Evolutionary conservation across 441 rosid species (phyloP).

Genomic region (Geranium incanum): DNA sequence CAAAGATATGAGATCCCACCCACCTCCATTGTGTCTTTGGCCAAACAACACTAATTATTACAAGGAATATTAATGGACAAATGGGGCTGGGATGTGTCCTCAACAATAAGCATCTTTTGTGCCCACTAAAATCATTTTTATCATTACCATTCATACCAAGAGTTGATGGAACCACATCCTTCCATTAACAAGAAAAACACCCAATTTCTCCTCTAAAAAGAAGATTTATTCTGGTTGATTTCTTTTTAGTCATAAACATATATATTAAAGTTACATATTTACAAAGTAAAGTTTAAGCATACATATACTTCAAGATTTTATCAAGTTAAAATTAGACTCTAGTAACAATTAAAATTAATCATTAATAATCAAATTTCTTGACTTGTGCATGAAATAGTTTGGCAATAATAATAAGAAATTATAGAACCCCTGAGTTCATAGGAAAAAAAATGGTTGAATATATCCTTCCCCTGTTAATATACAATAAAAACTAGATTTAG

Average conservation of each 20-base stretch:
- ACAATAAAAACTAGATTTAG: background rate
- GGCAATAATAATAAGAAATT: no score
- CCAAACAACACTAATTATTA: background rate
- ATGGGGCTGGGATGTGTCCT: constrained; percentile 3
- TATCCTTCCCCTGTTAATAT: background rate
- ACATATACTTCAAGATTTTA: no score
- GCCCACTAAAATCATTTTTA: background rate
- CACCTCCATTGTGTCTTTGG: background rate
- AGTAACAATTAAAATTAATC: no score
- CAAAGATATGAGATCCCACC: background rate
- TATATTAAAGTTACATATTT: no score
- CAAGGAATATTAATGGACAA: constrained; percentile 2
- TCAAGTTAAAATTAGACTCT: no score
- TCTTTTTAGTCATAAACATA: no score
- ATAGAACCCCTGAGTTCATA: background rate
- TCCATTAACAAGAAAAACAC: no score
- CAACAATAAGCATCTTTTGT: background rate
- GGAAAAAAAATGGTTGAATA: background rate
- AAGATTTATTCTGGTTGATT: no score
- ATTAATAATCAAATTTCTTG: no score
- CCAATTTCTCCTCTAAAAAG: no score
- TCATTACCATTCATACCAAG: background rate
- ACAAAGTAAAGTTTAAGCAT: no score
- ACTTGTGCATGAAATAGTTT: no score
- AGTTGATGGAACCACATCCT: background rate